Evolutionary conservation across 2,329 filamentous ascomycete species (phyloP), one percentile per base, ranked within the genome.

Genomic region (Pseudopyricularia javanii): DNA sequence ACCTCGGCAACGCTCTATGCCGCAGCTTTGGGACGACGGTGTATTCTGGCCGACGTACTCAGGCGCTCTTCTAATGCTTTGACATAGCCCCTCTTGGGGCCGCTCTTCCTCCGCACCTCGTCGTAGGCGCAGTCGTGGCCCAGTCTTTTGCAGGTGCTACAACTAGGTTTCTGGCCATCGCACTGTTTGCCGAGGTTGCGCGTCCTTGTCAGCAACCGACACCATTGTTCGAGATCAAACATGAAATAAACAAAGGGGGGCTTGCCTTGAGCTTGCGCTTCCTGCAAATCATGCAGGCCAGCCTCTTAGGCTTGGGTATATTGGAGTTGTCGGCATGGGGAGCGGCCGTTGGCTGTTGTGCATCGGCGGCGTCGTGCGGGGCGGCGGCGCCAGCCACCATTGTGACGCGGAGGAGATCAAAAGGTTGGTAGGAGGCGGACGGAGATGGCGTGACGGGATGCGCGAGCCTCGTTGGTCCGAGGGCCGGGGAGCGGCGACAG

Each of bases 201-300:
- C n/a, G n/a, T n/a, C n/a, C n/a, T n/a, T n/a, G n/a, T n/a, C n/a
- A n/a, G n/a, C n/a, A n/a, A n/a, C n/a, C 28, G 28, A 30, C 28
- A 30, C 28, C 28, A 30, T n/a, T n/a, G n/a, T n/a, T n/a, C 28
- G 28, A 9, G 28, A 30, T 30, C 28, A 30, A 30, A 30, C 5
- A 30, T 5, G 9, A 30, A n/a, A n/a, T n/a, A n/a, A n/a, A n/a
- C n/a, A n/a, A n/a, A n/a, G 17, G 28, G 3, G 17, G 24, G 33
- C 49, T 50, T 50, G 49, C 49, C 49, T 86, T 86, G 59, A 96
- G 74, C 71, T 97, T 97, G 64, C 91, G 80, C 70, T 91, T 93
- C 61, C 91, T 79, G 66, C 93, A 98, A 57, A 97, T 83, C 64
- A 95, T 88, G 67, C 93, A 98, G 35, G 93, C 93, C 61, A 97